Evolutionary conservation across 495 filamentous ascomycete genomes (phyloP).

Genomic region (Margaritispora aquatica): DNA sequence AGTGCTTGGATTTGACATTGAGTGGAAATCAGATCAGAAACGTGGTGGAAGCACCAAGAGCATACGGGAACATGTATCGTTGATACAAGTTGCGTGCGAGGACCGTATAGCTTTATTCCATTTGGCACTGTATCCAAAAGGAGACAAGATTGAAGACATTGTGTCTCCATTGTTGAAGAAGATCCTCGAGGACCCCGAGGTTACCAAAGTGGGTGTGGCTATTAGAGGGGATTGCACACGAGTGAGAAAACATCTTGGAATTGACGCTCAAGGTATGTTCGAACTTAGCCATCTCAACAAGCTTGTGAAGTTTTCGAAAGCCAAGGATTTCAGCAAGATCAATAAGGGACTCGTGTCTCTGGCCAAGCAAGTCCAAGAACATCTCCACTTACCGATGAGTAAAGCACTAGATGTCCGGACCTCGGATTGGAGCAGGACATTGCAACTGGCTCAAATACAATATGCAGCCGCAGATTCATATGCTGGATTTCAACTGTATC

Average conservation of each 20-base stretch:
- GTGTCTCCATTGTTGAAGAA: slow-evolving; percentile 60
- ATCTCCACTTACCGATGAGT: slow-evolving; percentile 67
- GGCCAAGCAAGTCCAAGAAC: slow-evolving; percentile 59
- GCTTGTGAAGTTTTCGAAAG: slow-evolving; percentile 55
- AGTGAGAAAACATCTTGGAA: slow-evolving; percentile 54
- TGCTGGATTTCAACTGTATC: slow-evolving; percentile 67
- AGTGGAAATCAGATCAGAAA: slow-evolving; percentile 49
- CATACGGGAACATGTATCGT: slow-evolving; percentile 60
- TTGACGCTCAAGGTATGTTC: slow-evolving; percentile 59
- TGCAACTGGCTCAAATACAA: slow-evolving; percentile 60
- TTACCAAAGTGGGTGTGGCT: slow-evolving; percentile 73
- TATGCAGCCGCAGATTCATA: slow-evolving; percentile 86
- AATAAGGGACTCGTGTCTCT: slow-evolving; percentile 63
- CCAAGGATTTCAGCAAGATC: slow-evolving; percentile 43
- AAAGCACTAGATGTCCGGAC: slow-evolving; percentile 64
- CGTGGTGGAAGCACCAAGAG: slow-evolving; percentile 23
- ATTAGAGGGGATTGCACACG: slow-evolving; percentile 70
- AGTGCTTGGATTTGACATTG: slow-evolving; percentile 78
- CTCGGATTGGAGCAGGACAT: slow-evolving; percentile 61
- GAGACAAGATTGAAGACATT: slow-evolving; percentile 42
- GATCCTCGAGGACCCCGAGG: slow-evolving; percentile 61
- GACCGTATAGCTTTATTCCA: slow-evolving; percentile 81
- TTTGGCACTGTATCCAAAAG: slow-evolving; percentile 50
- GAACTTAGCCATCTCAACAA: slow-evolving; percentile 79
- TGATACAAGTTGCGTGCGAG: slow-evolving; percentile 76